Conservation (phyloP, 805 yeast species). For the Maudiozyma saulgeensis region DNA sequence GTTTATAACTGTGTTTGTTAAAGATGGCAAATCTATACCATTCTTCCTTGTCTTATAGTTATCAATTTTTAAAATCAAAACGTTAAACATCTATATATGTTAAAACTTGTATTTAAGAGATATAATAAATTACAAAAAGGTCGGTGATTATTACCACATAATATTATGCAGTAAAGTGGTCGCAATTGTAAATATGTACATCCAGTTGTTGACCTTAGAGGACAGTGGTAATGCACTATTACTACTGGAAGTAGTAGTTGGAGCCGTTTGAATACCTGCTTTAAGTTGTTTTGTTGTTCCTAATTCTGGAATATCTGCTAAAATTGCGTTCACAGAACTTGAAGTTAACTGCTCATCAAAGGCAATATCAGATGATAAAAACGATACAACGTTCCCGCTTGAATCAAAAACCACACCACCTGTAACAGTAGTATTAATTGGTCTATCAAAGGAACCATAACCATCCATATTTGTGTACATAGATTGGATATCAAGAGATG, state of each 20-base stretch:
- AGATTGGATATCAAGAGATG: background rate
- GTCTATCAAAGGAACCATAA: conserved; percentile 47
- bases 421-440: conserved; percentile 39
- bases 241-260: background rate
- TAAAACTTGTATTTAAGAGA: background rate
- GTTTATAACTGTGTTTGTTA: too few species aligned
- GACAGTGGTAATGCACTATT: too few species aligned
- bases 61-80: too few species aligned
- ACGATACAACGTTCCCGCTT: conserved; percentile 50
- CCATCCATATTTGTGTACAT: background rate
- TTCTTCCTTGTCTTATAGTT: too few species aligned
- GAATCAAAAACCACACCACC: conserved; percentile 67
- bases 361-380: conserved; percentile 43
- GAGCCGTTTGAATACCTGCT: conserved; percentile 4
- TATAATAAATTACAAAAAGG: too few species aligned
- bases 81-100: background rate
- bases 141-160: background rate
- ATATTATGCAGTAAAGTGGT: background rate
- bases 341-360: conserved; percentile 38
- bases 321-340: conserved; percentile 36
- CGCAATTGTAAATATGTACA: background rate
- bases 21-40: too few species aligned
- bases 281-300: background rate
- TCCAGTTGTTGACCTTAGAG: too few species aligned
- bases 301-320: conserved; percentile 12